These are phyloP conservation scores for Cubamyces lactineus DNA, from an alignment of 768 basidiomycete species.

Conservation along the genomic window DNA sequence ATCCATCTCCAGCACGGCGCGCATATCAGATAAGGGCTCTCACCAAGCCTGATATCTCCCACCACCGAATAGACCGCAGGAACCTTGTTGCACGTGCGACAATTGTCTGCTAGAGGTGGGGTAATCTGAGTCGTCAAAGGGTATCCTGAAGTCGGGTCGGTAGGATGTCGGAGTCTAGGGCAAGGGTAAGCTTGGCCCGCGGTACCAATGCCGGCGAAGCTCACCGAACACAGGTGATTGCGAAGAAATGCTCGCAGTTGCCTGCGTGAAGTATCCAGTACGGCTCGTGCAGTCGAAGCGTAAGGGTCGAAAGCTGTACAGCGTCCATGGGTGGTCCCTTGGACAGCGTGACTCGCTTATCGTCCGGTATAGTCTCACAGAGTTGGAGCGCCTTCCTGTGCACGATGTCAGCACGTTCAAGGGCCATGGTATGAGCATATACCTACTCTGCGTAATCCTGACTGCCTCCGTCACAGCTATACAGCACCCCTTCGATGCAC, in stretches of 20 bases:
- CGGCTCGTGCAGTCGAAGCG: constrained; percentile 69
- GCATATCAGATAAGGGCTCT: constrained; percentile 79
- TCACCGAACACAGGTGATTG: constrained; percentile 75
- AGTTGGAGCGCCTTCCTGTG: constrained; percentile 52
- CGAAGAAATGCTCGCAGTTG: constrained; percentile 80
- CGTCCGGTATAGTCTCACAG: constrained; percentile 37
- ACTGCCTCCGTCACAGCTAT: constrained; percentile 53
- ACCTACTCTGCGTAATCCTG: constrained; percentile 65
- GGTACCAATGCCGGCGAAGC: constrained; percentile 9
- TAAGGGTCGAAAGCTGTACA: constrained; percentile 55
- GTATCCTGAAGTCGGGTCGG: constrained; percentile 62
- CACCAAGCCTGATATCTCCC: constrained; percentile 74
- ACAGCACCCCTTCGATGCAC: constrained; percentile 62
- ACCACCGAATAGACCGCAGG: constrained; percentile 70
- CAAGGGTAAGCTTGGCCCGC: constrained; percentile 6
- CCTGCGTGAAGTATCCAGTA: constrained; percentile 85
- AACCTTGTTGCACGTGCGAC: constrained; percentile 69
- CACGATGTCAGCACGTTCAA: constrained; percentile 5
- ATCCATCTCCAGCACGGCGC: constrained; percentile 72
- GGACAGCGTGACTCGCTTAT: constrained; percentile 35
- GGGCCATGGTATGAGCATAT: neutral
- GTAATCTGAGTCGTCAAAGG: constrained; percentile 70
- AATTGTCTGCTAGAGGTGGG: constrained; percentile 61
- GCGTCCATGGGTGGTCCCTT: constrained; percentile 50
- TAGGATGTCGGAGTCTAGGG: constrained; percentile 57